Conservation (phyloP, 768 basidiomycete species). For the Lactarius hatsudake region DNA sequence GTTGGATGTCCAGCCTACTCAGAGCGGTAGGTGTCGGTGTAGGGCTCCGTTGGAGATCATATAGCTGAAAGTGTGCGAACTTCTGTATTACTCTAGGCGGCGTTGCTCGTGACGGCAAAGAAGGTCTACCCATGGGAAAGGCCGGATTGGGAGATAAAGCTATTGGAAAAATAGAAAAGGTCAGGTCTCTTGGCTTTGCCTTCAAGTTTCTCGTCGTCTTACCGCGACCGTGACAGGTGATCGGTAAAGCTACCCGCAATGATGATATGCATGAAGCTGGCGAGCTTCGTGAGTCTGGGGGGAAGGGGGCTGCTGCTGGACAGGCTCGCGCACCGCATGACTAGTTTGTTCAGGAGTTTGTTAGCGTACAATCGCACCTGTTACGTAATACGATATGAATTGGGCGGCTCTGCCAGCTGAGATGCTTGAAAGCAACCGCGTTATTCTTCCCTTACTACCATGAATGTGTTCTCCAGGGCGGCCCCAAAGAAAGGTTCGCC, state of each 20-base stretch:
- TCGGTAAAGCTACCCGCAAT: constrained; percentile 49
- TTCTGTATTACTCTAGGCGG: constrained; percentile 32
- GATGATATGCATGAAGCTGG: constrained; percentile 55
- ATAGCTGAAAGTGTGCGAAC: background rate
- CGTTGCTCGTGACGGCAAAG: constrained; percentile 36
- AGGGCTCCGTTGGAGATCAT: background rate
- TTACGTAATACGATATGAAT: constrained; percentile 1
- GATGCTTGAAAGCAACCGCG: background rate
- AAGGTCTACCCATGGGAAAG: constrained; percentile 39
- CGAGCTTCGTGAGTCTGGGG: constrained; percentile 51
- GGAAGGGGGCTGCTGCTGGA: constrained; percentile 45
- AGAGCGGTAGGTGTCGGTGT: constrained; percentile 33
- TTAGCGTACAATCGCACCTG: background rate
- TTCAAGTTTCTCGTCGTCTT: background rate
- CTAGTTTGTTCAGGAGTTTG: constrained; percentile 24
- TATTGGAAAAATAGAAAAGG: constrained; percentile 59
- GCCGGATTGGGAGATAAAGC: constrained; percentile 51
- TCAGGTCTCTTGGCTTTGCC: constrained; percentile 25
- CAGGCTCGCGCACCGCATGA: constrained; percentile 44
- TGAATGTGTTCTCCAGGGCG: constrained; percentile 28
- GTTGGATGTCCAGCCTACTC: constrained; percentile 36
- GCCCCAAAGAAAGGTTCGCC: constrained; percentile 32
- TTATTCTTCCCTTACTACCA: constrained; percentile 1
- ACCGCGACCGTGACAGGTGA: constrained; percentile 36
- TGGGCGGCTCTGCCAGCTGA: background rate